Evolutionary conservation across 495 filamentous ascomycete species (phyloP).

Genomic region (Parachaetomium inaequale): DNA sequence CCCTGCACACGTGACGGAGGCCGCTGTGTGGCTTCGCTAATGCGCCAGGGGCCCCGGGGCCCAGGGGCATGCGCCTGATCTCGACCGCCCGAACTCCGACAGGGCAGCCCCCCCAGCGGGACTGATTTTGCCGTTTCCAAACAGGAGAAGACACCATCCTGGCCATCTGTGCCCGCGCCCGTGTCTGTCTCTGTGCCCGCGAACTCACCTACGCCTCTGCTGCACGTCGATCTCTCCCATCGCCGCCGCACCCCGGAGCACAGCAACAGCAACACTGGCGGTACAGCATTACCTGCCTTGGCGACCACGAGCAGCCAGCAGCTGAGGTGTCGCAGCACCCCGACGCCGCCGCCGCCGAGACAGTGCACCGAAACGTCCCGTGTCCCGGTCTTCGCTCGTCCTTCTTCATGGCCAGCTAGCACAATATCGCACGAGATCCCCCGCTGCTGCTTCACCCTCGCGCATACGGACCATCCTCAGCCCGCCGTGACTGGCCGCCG

Average conservation of each 20-base stretch:
- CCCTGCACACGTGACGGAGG: constrained; percentile 31
- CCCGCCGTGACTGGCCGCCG: neutral
- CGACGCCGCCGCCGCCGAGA: neutral
- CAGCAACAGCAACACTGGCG: neutral
- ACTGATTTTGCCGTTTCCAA: constrained; percentile 24
- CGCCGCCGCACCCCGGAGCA: neutral
- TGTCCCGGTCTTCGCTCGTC: neutral
- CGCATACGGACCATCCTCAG: neutral
- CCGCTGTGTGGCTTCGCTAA: constrained; percentile 27
- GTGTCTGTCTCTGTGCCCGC: neutral
- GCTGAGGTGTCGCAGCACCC: neutral
- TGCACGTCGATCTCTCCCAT: neutral
- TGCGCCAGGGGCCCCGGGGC: constrained; percentile 18
- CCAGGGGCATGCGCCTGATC: constrained; percentile 25
- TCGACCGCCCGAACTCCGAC: constrained; percentile 22
- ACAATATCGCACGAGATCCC: neutral
- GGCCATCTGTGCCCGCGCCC: constrained; percentile 14
- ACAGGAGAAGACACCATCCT: constrained; percentile 15
- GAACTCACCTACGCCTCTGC: constrained; percentile 4
- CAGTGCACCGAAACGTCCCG: neutral
- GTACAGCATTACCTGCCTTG: neutral
- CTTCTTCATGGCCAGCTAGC: constrained; percentile 13
- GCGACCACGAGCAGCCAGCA: neutral
- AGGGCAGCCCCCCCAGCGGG: constrained; percentile 13
- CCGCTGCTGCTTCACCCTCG: neutral